These are phyloP conservation scores for Solanum sitiens DNA, from an alignment of 257 asterid genomes.

Conservation along the genomic window DNA sequence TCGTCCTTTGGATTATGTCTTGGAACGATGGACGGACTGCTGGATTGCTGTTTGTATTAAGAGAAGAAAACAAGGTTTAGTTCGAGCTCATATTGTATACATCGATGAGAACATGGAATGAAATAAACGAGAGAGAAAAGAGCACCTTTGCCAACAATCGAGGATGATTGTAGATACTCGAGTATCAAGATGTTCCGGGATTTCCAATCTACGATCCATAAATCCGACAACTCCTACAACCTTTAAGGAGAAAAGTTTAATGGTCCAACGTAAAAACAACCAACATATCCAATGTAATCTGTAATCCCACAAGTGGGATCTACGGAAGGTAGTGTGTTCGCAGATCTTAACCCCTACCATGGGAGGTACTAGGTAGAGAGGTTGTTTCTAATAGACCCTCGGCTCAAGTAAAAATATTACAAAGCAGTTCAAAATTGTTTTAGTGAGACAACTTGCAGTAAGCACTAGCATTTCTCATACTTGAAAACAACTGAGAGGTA, in stretches of 20 bases:
- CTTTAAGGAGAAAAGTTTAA: constrained; percentile 8
- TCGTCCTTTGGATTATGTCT: constrained; percentile 34
- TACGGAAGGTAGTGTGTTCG: background rate
- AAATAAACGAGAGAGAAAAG: background rate
- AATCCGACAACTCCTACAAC: constrained; percentile 72
- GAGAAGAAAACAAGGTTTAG: background rate
- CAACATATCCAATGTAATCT: background rate
- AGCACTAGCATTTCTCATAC: background rate
- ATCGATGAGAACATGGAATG: background rate
- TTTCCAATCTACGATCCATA: constrained; percentile 53
- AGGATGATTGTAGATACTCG: constrained; percentile 43
- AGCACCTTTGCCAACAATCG: constrained; percentile 67
- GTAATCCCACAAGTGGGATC: background rate
- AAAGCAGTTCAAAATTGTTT: background rate
- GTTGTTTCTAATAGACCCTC: background rate
- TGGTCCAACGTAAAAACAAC: background rate
- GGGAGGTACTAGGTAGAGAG: background rate
- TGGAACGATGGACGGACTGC: constrained; percentile 60
- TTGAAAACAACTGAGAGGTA: background rate
- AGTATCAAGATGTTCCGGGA: constrained; percentile 51
- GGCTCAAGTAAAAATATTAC: background rate
- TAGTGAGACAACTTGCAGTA: background rate
- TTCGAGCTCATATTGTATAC: background rate
- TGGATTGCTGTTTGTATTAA: constrained; percentile 28
- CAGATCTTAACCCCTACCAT: constrained; percentile 16